Evolutionary conservation across 1,139 yeast genomes (phyloP), one percentile per base, ranked within the genome.

Genomic region (Lodderomyces oxycetoniae): DNA sequence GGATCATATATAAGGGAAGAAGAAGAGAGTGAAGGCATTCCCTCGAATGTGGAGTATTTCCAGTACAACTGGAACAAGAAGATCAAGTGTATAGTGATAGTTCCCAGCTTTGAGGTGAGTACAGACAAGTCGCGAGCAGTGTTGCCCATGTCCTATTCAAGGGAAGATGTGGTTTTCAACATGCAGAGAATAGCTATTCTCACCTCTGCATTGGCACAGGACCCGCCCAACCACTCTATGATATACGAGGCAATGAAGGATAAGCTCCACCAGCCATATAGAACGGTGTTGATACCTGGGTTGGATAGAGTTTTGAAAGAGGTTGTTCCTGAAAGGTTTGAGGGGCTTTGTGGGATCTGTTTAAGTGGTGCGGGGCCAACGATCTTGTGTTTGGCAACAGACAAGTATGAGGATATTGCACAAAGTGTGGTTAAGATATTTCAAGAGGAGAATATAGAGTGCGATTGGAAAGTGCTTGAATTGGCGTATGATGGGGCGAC

Each of bases 301-400:
- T 71, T 91, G 39, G 71, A 81, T 5, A 87, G 85, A 43, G 88
- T 91, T 28, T 71, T 91, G 48, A 65, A 77, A n/a, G 71, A 83
- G 11, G 79, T 89, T 36, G 86, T 93, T 1, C 97, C 97, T 23
- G 70, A 74, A 26, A 67, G 85, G 4, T 85, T 85, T 55, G 81
- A 81, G 1, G 96, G 96, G 2, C 71, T 89, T 31, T 71, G 93
- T 45, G 98, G 98, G 33, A 87, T 91, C 48, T 91, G 98, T 58
- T 71, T 91, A 37, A 84, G 95, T 13, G 98, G 98, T 34, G 98
- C 98, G 4, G 98, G 98, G 1, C 98, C 98, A 36, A 91, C 98
- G 14, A 89, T 91, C 38, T 67, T 91, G 48, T 95, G 96, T 35
- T 71, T 91, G 44, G 98, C 98, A 9, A 88, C 96, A 4, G 82